phyloP scores from a whole-genome alignment of 2,329 filamentous ascomycete species.

The Microdochium trichocladiopsis region DNA sequence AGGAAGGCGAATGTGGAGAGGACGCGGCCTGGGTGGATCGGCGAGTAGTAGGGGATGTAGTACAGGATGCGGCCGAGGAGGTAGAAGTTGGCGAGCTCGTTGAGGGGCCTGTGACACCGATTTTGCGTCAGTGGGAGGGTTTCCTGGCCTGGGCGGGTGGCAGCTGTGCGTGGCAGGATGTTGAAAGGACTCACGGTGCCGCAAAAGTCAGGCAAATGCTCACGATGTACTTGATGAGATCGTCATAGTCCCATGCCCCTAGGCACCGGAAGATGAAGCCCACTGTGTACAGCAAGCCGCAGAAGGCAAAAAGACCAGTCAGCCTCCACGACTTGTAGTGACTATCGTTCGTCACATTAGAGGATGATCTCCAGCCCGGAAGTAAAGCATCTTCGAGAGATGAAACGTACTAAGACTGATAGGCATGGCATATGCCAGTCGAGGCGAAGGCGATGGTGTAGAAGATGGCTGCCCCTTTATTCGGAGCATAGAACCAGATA shows the following conservation, averaged over 20 bases:
- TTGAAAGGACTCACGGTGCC: slow-evolving; percentile 18
- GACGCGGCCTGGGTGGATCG: slow-evolving; percentile 33
- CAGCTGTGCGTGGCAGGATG: neutral
- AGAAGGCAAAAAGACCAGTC: slow-evolving; percentile 46
- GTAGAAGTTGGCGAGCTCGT: slow-evolving; percentile 51
- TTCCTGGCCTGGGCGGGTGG: too few species aligned
- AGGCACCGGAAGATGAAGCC: slow-evolving; percentile 44
- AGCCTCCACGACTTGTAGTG: slow-evolving; percentile 50
- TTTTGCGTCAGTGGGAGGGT: slow-evolving; percentile 18
- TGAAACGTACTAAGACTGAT: slow-evolving; percentile 37
- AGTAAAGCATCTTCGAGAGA: too few species aligned
- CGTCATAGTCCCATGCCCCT: slow-evolving; percentile 38
- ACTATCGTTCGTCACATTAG: slow-evolving; percentile 25
- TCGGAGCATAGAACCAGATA: slow-evolving; percentile 38
- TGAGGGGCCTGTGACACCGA: slow-evolving; percentile 39
- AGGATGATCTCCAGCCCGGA: too few species aligned
- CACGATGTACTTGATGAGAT: slow-evolving; percentile 33
- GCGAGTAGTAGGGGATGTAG: slow-evolving; percentile 50
- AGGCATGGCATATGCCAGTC: slow-evolving; percentile 29
- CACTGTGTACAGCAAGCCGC: slow-evolving; percentile 43
- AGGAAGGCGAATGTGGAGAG: slow-evolving; percentile 33
- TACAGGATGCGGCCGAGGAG: slow-evolving; percentile 48
- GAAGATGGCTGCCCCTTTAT: slow-evolving; percentile 39
- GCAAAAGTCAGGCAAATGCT: slow-evolving; percentile 29
- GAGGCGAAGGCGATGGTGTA: slow-evolving; percentile 32